Evolutionary conservation across 495 filamentous ascomycete species (phyloP).

Genomic region (Jackrogersella minutella): DNA sequence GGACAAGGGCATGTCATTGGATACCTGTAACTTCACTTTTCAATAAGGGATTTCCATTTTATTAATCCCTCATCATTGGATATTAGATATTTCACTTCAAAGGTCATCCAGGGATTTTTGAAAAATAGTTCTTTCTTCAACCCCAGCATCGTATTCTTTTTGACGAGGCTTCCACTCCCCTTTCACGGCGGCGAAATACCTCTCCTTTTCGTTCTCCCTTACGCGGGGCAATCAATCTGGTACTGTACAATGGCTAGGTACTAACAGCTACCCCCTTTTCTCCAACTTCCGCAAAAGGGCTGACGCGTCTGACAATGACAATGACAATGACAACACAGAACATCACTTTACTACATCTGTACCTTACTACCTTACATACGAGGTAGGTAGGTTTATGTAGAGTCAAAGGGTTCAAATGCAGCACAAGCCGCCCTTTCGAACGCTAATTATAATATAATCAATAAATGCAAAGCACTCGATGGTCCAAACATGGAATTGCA

Average conservation of each 20-base stretch:
- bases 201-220: slow-evolving; percentile 22
- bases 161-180: not conserved
- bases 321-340: slow-evolving; percentile 5
- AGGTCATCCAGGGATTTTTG: not conserved
- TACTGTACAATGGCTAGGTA: not conserved
- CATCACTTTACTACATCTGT: not conserved
- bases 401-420: slow-evolving; percentile 2
- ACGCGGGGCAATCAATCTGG: slow-evolving; percentile 22
- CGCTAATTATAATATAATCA: not conserved
- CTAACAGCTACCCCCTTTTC: slow-evolving; percentile 21
- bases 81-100: slow-evolving; percentile 11
- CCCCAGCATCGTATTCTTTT: not conserved
- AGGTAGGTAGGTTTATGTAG: slow-evolving; percentile 16
- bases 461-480: not conserved
- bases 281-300: slow-evolving; percentile 26
- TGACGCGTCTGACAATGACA: slow-evolving; percentile 34
- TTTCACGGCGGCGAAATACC: not conserved
- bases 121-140: not conserved
- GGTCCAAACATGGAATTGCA: not conserved
- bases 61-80: slow-evolving; percentile 31
- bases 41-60: slow-evolving; percentile 12
- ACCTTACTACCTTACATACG: slow-evolving; percentile 28
- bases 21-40: slow-evolving; percentile 8
- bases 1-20: slow-evolving; percentile 22
- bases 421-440: not conserved